Evolutionary conservation across 805 yeast species (phyloP), one percentile per base, ranked within the genome.

Genomic region (Teunomyces tritomae): DNA sequence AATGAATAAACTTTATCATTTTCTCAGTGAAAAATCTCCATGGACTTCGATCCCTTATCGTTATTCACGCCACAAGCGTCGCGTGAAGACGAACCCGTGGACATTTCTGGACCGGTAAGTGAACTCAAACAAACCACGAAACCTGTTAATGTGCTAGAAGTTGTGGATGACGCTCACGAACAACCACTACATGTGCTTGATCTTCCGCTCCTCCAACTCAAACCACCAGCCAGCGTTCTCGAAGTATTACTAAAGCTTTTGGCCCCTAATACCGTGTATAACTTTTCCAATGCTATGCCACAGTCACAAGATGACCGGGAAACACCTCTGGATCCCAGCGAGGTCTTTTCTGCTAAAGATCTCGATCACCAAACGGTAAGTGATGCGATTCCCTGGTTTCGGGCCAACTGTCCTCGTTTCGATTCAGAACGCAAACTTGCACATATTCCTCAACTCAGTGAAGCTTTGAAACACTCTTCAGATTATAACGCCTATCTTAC

Each of bases 181-280:
- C 61, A 60, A 1, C 75, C 77, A 0, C 53, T 84, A 1, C 84
- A 82, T 48, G 57, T 77, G 0, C 67, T 84, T 4, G 92, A 87
- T 57, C 63, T 86, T 2, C 92, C 94, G 0, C 56, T 63, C 3
- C 52, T 79, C n/a, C 64, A 66, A 5, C 56, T 54, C 8, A 58
- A 63, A 14, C 84, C 88, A 0, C 80, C 87, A 0, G 60, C 61
- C 5, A 58, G 51, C 1, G 81, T 78, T 0, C 55, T 85, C 0
- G 13, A 66, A 2, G 62, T 76, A 1, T 56, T 84, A 1, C 61
- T 87, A 3, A 62, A 68, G 39, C 64, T 85, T 2, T 61, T 86
- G 33, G 61, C 76, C 4, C 82, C 80, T 0, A 73, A 72, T 16
- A 71, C 70, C 17, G 75, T 77, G 24, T 72, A 74, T 49, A 82